Base-by-base conservation (phyloP, 1,139 yeast species). In the Lodderomyces metapsilosis region DNA sequence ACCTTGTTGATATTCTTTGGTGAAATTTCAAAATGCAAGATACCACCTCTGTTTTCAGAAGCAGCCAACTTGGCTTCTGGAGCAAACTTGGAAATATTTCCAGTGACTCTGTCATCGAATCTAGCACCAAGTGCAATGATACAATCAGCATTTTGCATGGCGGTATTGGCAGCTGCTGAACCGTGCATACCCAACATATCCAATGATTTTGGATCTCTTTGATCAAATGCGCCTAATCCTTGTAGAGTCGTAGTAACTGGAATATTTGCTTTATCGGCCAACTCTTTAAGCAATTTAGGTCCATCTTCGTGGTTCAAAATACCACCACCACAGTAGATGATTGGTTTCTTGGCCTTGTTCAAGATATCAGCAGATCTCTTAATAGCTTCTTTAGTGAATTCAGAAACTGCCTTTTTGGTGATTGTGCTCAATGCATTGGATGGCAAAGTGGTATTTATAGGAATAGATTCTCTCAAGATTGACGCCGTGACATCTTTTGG, bases 101-200 rank as follows among this genome's bases (percentile, higher is more conserved):
- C 85, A 38, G 98, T 92, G 54, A 92, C 98, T 74, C 98, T 89
- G 71, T 92, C 98, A 66, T 92, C 98, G 58, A 92, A 92, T 63
- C 98, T 80, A 34, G 98, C 96, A 61, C 98, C 98, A 39, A 92
- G 76, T 17, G 98, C 98, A 53, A 92, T 71, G 59, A 92, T 88
- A 57, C 92, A 72, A 66, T 92, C 98, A 34, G 98, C 96, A 45
- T 80, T 76, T 71, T 92, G 98, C 56, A 92, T 84, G 37, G 98
- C 95, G 56, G 87, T 65, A 73, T 92, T 92, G 53, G 98, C 98
- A 55, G 91, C 91, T 37, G 92, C 97, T 48, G 83, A 78, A 51
- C 98, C 98, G 66, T 92, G 98, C 98, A 92, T 92, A 57, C 98
- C 98, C 53, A 92, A 78, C 94, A 92, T 88, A 65, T 91, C 96